Evolutionary conservation across 2,329 filamentous ascomycete genomes (phyloP).

Genomic region (Penicillium sp.): DNA sequence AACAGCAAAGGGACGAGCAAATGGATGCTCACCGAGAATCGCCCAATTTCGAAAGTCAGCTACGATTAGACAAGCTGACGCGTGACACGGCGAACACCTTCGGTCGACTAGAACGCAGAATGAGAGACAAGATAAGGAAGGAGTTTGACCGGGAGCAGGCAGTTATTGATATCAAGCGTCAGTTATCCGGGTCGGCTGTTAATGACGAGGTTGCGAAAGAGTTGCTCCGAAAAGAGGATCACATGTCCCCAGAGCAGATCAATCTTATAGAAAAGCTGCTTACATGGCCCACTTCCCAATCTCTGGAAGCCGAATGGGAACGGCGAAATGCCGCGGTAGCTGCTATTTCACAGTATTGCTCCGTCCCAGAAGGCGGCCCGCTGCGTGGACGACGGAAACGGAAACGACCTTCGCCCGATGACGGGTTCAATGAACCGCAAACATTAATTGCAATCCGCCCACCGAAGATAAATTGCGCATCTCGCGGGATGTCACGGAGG

Average conservation of each 20-base stretch:
- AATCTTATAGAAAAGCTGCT: not conserved
- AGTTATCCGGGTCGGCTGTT: not conserved
- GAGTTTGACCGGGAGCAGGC: not conserved
- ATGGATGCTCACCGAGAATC: too few species aligned
- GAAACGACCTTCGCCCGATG: too few species aligned
- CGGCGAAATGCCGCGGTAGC: too few species aligned
- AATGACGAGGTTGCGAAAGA: not conserved
- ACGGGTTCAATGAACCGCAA: not conserved
- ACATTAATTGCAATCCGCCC: not conserved
- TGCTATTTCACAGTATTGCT: too few species aligned
- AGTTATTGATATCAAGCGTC: not conserved
- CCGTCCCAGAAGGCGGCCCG: too few species aligned
- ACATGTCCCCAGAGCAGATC: not conserved
- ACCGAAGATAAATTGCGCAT: not conserved
- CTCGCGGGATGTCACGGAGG: not conserved
- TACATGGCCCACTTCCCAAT: not conserved
- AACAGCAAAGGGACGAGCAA: not conserved
- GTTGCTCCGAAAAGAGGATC: not conserved
- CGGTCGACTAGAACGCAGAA: not conserved
- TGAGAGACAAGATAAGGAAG: not conserved
- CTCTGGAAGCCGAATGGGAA: not conserved
- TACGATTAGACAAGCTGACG: not conserved
- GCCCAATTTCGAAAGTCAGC: too few species aligned
- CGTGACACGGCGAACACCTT: not conserved
- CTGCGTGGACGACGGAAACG: too few species aligned